Percentiles rank a stretch among this genome's conserved stretches.
phyloP scores from a whole-genome alignment of 495 filamentous ascomycete species.

The Xylaria curta region DNA sequence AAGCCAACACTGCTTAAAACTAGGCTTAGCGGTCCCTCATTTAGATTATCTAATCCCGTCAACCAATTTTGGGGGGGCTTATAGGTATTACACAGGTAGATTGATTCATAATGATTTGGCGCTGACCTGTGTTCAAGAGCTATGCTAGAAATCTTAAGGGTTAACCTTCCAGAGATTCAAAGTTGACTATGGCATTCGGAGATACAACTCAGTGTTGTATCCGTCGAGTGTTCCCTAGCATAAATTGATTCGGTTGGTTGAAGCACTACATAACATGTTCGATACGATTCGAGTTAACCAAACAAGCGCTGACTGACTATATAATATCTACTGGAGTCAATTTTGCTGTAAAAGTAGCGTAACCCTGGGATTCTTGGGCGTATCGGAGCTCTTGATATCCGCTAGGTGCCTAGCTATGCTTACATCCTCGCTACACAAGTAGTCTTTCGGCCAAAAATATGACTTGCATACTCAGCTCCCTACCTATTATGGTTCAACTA shows the following conservation, averaged over 20 bases:
- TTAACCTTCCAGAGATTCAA: not conserved
- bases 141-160: not conserved
- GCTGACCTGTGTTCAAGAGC: not conserved
- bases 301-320: not conserved
- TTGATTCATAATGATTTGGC: not conserved
- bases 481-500: not conserved
- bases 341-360: not conserved
- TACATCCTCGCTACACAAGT: not conserved
- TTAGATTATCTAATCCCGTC: not conserved
- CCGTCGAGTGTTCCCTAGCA: not conserved
- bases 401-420: not conserved
- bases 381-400: not conserved
- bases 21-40: not conserved
- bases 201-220: not conserved
- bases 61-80: not conserved
- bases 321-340: not conserved
- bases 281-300: not conserved
- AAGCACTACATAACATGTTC: not conserved
- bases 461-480: not conserved
- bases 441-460: constrained; percentile 7
- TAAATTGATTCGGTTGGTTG: not conserved
- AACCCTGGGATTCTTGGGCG: not conserved
- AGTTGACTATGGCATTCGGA: not conserved
- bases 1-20: not conserved
- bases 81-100: not conserved